Conservation (phyloP, 2,329 filamentous ascomycete genomes). For the Helotiales sp. region DNA sequence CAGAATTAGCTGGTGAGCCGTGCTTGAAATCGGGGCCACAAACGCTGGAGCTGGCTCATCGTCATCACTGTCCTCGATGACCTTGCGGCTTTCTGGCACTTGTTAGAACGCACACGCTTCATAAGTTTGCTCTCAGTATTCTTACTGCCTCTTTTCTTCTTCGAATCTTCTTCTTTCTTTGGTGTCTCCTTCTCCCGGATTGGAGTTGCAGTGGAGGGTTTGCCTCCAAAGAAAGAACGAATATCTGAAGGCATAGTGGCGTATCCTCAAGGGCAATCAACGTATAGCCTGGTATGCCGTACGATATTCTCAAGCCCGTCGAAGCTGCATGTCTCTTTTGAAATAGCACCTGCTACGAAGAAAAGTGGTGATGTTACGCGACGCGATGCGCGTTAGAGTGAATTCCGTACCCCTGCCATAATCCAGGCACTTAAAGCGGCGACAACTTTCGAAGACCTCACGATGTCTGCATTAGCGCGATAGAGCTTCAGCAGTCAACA, state of each 20-base stretch:
- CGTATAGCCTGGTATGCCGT: not conserved
- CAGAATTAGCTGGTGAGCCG: slow-evolving; percentile 22
- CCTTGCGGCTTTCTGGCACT: slow-evolving; percentile 57
- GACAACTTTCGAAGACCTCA: not conserved
- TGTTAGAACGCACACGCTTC: not conserved
- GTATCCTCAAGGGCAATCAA: not conserved
- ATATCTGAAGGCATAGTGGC: slow-evolving; percentile 79
- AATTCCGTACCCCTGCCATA: too few species aligned
- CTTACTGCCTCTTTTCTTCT: slow-evolving; percentile 36
- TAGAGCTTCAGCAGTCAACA: not conserved
- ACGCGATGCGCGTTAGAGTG: too few species aligned
- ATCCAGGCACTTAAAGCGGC: not conserved
- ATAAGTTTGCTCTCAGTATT: not conserved
- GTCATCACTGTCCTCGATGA: slow-evolving; percentile 80
- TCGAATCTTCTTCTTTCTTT: slow-evolving; percentile 35
- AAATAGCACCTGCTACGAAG: not conserved
- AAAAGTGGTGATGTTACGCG: slow-evolving; percentile 23
- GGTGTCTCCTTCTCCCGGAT: slow-evolving; percentile 41
- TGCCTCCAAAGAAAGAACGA: slow-evolving; percentile 83
- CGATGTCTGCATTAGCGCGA: not conserved
- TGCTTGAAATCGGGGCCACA: slow-evolving; percentile 11
- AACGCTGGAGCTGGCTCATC: slow-evolving; percentile 57
- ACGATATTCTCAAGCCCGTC: not conserved
- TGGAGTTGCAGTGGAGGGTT: slow-evolving; percentile 60
- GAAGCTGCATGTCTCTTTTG: not conserved